Percentiles rank a stretch among this genome's conserved stretches.
These are phyloP conservation scores for Tricholomella constricta DNA, from an alignment of 768 basidiomycete genomes.

Conservation along the genomic window DNA sequence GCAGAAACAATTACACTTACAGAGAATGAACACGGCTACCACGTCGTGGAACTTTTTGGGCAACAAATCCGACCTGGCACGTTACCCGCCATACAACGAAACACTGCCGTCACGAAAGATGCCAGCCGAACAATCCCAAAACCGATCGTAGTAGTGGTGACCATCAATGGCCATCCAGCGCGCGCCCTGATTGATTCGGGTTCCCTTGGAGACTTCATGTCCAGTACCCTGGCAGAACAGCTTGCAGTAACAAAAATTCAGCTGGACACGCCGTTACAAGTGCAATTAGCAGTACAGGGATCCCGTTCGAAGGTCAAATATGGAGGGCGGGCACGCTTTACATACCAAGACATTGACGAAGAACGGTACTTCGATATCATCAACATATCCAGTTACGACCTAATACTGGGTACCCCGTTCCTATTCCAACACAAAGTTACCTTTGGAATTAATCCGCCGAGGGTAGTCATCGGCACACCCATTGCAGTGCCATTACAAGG, in stretches of 20 bases:
- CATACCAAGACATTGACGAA: conserved; percentile 35
- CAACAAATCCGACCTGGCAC: too few relatives aligned
- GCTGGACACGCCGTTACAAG: conserved; percentile 35
- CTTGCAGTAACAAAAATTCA: conserved; percentile 22
- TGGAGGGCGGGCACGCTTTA: conserved; percentile 21
- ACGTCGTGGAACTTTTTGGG: neutral
- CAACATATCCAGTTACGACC: neutral
- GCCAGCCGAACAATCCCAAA: conserved; percentile 30
- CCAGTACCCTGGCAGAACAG: too few relatives aligned
- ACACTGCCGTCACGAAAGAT: too few relatives aligned
- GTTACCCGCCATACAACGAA: too few relatives aligned
- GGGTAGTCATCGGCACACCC: neutral
- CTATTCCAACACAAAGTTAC: conserved; percentile 3
- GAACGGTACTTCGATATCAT: too few relatives aligned
- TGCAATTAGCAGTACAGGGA: conserved; percentile 42
- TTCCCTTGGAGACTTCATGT: too few relatives aligned
- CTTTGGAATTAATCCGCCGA: neutral
- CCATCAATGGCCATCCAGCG: conserved; percentile 31
- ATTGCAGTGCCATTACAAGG: neutral
- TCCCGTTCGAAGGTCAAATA: conserved; percentile 37
- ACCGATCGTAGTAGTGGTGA: conserved; percentile 30
- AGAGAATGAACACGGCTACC: too few relatives aligned
- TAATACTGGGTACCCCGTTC: conserved; percentile 1
- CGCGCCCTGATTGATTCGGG: too few relatives aligned
- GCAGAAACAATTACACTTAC: too few relatives aligned